Base-by-base conservation (phyloP, 202 grass and related monocot species). In the Zizania palustris region DNA sequence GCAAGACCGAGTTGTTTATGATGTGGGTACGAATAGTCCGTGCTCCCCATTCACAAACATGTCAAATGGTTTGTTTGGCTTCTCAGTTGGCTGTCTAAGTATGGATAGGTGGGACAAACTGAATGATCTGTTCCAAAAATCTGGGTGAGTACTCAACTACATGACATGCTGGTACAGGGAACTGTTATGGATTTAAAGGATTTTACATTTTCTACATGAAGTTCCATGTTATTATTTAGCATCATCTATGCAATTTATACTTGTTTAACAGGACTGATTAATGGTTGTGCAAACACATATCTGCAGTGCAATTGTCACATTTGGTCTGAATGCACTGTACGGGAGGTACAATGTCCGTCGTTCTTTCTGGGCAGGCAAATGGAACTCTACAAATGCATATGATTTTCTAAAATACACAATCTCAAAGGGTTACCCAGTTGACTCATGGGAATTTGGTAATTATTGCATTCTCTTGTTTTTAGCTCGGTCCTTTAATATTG, bases 401-500 rank as follows among this genome's bases (percentile, higher is more conserved):
- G 81, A 93, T 65, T 96, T 99, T 83, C 59, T 99, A 38, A 81
- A 91, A 70, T 99, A 99, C 42, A 99, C 92, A 43, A 82, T 99
- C 60, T 85, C 87, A 54, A 93, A 99, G 78, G 80, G 86, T 66
- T 99, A 96, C 38, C 84, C 78, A 66, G 81, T 99, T 79, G 85
- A 95, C 79, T 99, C 92, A 19, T 99, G 96, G 96, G 96, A 99
- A 96, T 99, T 93, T 0, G 96, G 96, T 99, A 96, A 85, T 86
- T 64, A 53, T 6, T 46, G 3, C 67, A 28, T 33, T 15, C 9
- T 38, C 68, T 37, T 40, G 37, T 28, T 67, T 65, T 61, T 2
- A 76, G 9, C 41, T 71, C 40, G 20, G 20, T 33, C 11, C 20
- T 68, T 48, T 46, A 41, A 37, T 73, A 45, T 39, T 6, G 33